Percentiles rank a stretch among this genome's conserved stretches.
Conservation (phyloP, 108 stramenopile genomes). For the Thalassiosira profunda region DNA sequence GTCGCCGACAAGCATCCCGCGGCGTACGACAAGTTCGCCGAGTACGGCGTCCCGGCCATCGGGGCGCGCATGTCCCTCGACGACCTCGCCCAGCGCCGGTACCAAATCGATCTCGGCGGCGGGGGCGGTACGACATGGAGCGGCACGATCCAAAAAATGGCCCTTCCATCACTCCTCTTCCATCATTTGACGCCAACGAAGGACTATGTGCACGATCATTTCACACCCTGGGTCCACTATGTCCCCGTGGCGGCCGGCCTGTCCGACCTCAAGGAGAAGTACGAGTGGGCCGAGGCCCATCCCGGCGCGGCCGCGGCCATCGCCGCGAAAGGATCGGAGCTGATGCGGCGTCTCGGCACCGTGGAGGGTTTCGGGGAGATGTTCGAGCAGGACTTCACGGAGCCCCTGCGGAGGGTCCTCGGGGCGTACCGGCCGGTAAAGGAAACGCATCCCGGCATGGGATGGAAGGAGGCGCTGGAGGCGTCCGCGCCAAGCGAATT, state of each 20-base stretch:
- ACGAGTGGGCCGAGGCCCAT: conserved; percentile 12
- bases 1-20: background rate
- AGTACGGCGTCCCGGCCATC: background rate
- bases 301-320: conserved; percentile 7
- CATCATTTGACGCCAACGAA: conserved; percentile 34
- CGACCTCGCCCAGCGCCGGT: background rate
- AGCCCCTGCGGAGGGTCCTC: conserved; percentile 4
- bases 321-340: background rate
- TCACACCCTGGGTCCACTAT: conserved; percentile 9
- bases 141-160: conserved; percentile 16
- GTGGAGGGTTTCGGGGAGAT: background rate
- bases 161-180: conserved; percentile 18
- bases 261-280: conserved; percentile 6
- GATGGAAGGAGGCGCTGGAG: too few species aligned
- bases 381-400: background rate
- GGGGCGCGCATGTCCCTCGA: background rate
- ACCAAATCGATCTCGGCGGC: conserved; percentile 2
- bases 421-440: background rate
- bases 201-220: conserved; percentile 16
- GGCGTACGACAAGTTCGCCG: background rate
- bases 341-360: background rate
- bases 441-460: too few species aligned
- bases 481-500: too few species aligned
- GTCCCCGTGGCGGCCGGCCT: conserved; percentile 8
- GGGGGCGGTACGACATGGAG: conserved; percentile 24